phyloP scores from a whole-genome alignment of 768 basidiomycete species.

The Suillus occidentalis region DNA sequence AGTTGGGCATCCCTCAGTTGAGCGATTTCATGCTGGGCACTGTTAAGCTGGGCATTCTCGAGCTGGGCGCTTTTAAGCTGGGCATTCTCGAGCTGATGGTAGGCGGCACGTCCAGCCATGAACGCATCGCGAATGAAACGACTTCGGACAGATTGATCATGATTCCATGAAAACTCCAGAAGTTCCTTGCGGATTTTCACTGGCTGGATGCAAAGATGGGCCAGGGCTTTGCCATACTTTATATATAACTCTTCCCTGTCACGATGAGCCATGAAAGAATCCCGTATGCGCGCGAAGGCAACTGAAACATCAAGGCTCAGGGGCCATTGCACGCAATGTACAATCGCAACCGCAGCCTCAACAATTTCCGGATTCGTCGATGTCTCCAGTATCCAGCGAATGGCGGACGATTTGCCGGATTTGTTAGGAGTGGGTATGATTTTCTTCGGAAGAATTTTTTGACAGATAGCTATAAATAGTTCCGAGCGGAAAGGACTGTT shows the following conservation, averaged over 20 bases:
- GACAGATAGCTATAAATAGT: neutral
- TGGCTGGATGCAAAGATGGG: neutral
- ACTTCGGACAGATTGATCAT: neutral
- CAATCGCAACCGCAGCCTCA: neutral
- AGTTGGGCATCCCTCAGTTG: too few relatives aligned
- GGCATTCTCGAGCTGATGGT: neutral
- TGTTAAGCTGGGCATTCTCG: too few relatives aligned
- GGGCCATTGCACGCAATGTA: neutral
- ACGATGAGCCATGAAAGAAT: neutral
- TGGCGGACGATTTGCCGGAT: neutral
- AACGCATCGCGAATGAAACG: neutral
- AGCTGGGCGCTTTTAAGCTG: too few relatives aligned
- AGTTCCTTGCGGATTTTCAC: neutral
- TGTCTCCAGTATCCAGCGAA: neutral
- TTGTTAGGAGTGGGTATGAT: neutral
- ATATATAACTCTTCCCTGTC: neutral
- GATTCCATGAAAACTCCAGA: neutral
- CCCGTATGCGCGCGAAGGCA: neutral
- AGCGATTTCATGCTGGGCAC: too few relatives aligned
- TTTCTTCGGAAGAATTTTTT: neutral
- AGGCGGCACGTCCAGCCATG: neutral
- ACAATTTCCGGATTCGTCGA: neutral
- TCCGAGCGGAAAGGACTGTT: slow-evolving; percentile 19
- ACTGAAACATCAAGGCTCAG: neutral
- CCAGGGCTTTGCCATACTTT: neutral